Evolutionary conservation across 805 yeast genomes (phyloP).

Genomic region (Candida silvicultrix): DNA sequence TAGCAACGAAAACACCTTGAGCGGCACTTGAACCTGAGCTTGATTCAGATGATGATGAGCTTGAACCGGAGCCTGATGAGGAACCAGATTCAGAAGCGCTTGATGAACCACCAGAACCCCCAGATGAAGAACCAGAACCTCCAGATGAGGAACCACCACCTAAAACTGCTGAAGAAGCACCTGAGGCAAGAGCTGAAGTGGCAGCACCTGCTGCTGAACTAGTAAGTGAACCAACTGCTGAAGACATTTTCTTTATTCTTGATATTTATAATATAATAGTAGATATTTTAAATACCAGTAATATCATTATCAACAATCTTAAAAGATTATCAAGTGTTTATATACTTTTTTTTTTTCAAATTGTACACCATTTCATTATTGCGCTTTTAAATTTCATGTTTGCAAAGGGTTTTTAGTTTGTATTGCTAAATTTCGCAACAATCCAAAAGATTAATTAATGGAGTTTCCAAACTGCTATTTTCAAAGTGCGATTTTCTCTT

Average conservation of each 20-base stretch:
- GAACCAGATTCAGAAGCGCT: conserved; percentile 2
- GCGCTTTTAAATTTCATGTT: background rate
- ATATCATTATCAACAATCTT: too few relatives aligned
- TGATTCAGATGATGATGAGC: conserved; percentile 1
- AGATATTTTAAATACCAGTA: too few relatives aligned
- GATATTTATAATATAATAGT: too few relatives aligned
- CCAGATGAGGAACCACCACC: conserved; percentile 6
- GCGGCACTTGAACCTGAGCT: conserved; percentile 6
- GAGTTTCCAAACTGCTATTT: too few relatives aligned
- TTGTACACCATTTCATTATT: background rate
- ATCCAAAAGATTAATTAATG: too few relatives aligned
- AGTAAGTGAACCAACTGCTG: conserved; percentile 7
- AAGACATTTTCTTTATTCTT: conserved; percentile 3
- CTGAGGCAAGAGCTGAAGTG: conserved; percentile 6
- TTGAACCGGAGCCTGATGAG: conserved; percentile 2
- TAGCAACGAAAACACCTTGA: conserved; percentile 23
- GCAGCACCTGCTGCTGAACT: conserved; percentile 11
- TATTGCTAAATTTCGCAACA: background rate
- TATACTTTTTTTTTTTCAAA: too few relatives aligned
- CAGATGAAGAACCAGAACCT: conserved; percentile 10
- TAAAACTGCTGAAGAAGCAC: conserved; percentile 7
- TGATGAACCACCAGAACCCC: conserved; percentile 2
- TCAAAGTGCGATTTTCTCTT: too few relatives aligned
- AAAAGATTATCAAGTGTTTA: too few relatives aligned
- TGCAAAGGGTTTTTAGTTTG: background rate